A percentile compares a stretch with the other conserved stretches of the same genome.
Evolutionary conservation across 768 basidiomycete genomes (phyloP).

Genomic region (Mrakia gelida): DNA sequence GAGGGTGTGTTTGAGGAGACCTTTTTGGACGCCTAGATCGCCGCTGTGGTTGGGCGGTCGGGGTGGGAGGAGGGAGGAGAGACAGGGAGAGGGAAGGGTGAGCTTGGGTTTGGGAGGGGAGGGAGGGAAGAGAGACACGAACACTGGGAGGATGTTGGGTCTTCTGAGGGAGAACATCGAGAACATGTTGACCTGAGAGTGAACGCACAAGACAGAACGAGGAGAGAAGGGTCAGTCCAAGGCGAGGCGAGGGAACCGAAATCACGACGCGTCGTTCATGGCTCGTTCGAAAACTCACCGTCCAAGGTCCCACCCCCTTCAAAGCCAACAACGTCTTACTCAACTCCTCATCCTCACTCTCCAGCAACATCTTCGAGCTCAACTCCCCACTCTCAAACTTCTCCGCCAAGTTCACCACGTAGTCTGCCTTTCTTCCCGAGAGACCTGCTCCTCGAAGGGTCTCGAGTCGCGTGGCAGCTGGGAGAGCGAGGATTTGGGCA

Average conservation of each 20-base stretch:
- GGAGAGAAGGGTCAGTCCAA: not conserved
- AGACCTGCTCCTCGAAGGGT: conserved; percentile 69
- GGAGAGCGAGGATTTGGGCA: conserved; percentile 55
- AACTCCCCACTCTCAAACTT: conserved; percentile 77
- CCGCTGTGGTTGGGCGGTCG: conserved; percentile 41
- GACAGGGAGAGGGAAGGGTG: no score
- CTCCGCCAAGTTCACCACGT: conserved; percentile 73
- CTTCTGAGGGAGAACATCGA: conserved; percentile 80
- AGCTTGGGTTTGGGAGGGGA: not conserved
- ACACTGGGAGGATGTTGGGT: conserved; percentile 69
- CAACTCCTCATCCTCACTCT: conserved; percentile 71
- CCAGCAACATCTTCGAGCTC: conserved; percentile 64
- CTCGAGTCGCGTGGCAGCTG: conserved; percentile 42
- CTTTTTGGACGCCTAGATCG: conserved; percentile 73
- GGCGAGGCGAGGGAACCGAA: not conserved
- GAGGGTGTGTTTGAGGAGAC: conserved; percentile 37
- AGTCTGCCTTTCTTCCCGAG: conserved; percentile 82
- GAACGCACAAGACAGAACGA: not conserved
- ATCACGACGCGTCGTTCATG: not conserved
- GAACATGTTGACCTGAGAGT: conserved; percentile 64
- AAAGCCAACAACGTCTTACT: conserved; percentile 70
- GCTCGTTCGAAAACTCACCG: conserved; percentile 50
- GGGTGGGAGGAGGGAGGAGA: not conserved
- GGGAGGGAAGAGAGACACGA: conserved; percentile 36
- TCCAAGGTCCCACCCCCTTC: conserved; percentile 62